Conservation (phyloP, 1,139 yeast genomes). For the Sugiyamaella paludigena region DNA sequence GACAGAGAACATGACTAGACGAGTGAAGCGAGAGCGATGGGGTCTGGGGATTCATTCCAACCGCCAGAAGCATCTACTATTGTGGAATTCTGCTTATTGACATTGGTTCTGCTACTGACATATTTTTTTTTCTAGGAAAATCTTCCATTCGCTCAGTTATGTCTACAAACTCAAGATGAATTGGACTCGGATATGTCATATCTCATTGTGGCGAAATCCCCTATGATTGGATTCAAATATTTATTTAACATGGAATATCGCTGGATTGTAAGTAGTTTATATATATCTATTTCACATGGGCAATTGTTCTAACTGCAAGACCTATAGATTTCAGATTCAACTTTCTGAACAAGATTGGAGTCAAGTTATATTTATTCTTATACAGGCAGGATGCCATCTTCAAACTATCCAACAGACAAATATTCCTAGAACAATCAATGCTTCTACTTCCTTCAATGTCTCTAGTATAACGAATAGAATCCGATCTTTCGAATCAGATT, state of each 20-base stretch:
- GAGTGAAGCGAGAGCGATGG: too few relatives aligned
- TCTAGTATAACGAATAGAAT: too few relatives aligned
- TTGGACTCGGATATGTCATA: slow-evolving; percentile 12
- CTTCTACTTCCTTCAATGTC: too few relatives aligned
- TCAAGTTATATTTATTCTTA: neutral
- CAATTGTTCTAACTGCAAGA: neutral
- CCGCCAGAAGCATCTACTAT: too few relatives aligned
- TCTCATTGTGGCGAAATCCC: slow-evolving; percentile 16
- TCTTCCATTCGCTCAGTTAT: slow-evolving; percentile 3
- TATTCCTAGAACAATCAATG: neutral
- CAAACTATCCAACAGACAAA: slow-evolving; percentile 7
- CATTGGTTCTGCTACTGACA: neutral
- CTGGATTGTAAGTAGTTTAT: slow-evolving; percentile 10
- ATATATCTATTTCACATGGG: neutral
- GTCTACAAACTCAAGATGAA: slow-evolving; percentile 3
- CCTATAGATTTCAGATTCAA: slow-evolving; percentile 6
- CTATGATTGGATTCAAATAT: slow-evolving; percentile 19
- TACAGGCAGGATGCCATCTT: slow-evolving; percentile 7
- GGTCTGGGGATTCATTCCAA: too few relatives aligned
- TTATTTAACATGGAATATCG: slow-evolving; percentile 10
- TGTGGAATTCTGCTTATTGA: too few relatives aligned
- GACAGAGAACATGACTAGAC: too few relatives aligned
- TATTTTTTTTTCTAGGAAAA: neutral
- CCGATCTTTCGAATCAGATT: too few relatives aligned
- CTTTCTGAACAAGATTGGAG: neutral